Evolutionary conservation across 2,329 filamentous ascomycete species (phyloP), one percentile per base, ranked within the genome.

Genomic region (Knoxdaviesia capensis): DNA sequence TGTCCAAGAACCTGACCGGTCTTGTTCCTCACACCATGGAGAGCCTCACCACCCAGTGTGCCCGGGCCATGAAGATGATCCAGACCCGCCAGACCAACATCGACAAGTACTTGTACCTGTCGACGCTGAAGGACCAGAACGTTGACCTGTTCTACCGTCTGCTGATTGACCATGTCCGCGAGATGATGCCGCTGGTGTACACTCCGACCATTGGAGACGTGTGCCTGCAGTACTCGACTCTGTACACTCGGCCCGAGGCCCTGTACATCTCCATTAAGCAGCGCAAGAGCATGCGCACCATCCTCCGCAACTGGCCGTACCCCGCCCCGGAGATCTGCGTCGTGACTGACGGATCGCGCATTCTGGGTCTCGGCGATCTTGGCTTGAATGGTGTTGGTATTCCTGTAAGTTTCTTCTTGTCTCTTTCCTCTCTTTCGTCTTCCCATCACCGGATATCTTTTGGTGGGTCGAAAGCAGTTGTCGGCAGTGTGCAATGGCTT

Each of bases 311-410:
- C 62, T 98, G 90, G 90, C 86, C 85, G 31, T 80, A 90, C 59
- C 63, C 71, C 49, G 75, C 85, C 49, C 88, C 93, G 32, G 85
- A 94, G 60, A 98, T 98, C 56, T 93, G 86, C 55, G 87, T 94
- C 57, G 79, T 98, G 52, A 96, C 90, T 10, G 90, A 98, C 58
- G 90, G 90, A 47, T 94, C 87, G 40, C 80, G 90, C 50, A 94
- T 77, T 59, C 77, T 87, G 45, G 88, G 90, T 54, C 75, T 98
- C 34, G 90, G 90, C 52, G 90, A 98, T 61, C 73, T 96, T 44
- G 90, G 90, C 51, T 79, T 98, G 50, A 94, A 94, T 60, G 90
- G 90, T 54, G 93, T 96, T 67, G 90, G 90, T 50, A 98, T 98
- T 60, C 86, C 90, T 47, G 88, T 77, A 62, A 63, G 72, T 69